Conservation (phyloP, 768 basidiomycete genomes). For the Hericium coralloides region DNA sequence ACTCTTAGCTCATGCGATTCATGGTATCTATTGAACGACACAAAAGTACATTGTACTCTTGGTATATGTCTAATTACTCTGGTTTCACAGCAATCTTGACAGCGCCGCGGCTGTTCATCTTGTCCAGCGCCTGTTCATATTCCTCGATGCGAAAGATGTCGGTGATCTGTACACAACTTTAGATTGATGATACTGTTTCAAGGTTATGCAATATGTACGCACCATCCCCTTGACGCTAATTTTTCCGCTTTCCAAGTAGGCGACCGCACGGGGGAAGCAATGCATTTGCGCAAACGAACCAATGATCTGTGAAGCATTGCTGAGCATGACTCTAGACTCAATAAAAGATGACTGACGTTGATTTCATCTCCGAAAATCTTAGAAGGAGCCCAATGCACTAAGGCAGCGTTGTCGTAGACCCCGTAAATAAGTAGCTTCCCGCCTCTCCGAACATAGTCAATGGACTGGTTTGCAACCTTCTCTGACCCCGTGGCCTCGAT, state of each 20-base stretch:
- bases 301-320: conserved; percentile 49
- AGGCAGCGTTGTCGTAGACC: conserved; percentile 80
- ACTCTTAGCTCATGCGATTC: too few species aligned
- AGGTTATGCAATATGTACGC: conserved; percentile 10
- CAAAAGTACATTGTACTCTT: too few species aligned
- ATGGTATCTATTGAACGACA: too few species aligned
- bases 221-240: conserved; percentile 75
- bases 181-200: neutral
- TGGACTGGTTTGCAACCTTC: conserved; percentile 74
- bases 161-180: conserved; percentile 32
- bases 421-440: conserved; percentile 86
- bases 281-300: conserved; percentile 85
- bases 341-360: conserved; percentile 23
- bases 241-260: conserved; percentile 82
- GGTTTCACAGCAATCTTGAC: conserved; percentile 45
- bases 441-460: conserved; percentile 82
- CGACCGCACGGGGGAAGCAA: conserved; percentile 88
- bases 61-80: too few species aligned
- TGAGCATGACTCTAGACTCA: neutral
- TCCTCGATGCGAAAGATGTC: conserved; percentile 49
- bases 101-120: conserved; percentile 48
- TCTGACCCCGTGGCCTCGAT: conserved; percentile 77
- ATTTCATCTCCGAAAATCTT: conserved; percentile 77
- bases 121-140: conserved; percentile 60
- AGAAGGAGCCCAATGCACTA: conserved; percentile 79